Percentiles rank a stretch among this genome's conserved stretches.
phyloP scores from a whole-genome alignment of 2,329 filamentous ascomycete genomes.

The Calcarisporium arbuscula region DNA sequence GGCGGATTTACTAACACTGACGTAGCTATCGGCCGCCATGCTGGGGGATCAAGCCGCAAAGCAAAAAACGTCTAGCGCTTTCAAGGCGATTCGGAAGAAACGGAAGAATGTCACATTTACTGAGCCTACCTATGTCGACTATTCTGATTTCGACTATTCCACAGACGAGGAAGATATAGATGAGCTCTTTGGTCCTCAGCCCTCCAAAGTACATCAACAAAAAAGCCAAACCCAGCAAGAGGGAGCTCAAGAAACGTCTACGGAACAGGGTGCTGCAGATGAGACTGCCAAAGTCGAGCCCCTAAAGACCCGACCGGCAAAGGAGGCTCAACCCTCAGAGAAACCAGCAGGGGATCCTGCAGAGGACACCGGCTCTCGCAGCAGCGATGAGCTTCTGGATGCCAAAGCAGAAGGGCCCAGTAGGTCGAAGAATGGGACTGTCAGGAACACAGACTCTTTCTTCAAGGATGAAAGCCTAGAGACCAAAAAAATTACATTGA shows the following conservation, averaged over 20 bases:
- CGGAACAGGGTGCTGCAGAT: constrained; percentile 33
- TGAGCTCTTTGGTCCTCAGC: constrained; percentile 33
- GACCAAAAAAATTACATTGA: constrained; percentile 95
- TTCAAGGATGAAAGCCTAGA: constrained; percentile 94
- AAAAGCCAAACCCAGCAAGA: too few relatives aligned
- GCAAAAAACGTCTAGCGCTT: constrained; percentile 58
- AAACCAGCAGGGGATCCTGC: constrained; percentile 20
- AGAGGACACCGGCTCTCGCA: constrained; percentile 30
- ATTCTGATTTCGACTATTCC: constrained; percentile 81
- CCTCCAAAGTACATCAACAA: constrained; percentile 22
- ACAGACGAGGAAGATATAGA: constrained; percentile 60
- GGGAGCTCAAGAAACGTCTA: constrained; percentile 20
- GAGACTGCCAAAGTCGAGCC: constrained; percentile 51
- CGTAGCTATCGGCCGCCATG: constrained; percentile 56
- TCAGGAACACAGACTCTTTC: constrained; percentile 91
- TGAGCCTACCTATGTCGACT: constrained; percentile 79
- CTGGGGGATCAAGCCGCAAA: constrained; percentile 64
- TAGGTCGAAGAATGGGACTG: constrained; percentile 75
- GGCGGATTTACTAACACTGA: constrained; percentile 11
- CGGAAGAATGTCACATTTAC: constrained; percentile 83
- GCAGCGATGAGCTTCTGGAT: constrained; percentile 63
- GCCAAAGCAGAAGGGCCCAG: constrained; percentile 43
- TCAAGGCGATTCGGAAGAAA: constrained; percentile 79
- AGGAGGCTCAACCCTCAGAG: constrained; percentile 32
- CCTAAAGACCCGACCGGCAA: constrained; percentile 40